Evolutionary conservation across 805 yeast genomes (phyloP).

Genomic region (Diddensiella transvaalensis): DNA sequence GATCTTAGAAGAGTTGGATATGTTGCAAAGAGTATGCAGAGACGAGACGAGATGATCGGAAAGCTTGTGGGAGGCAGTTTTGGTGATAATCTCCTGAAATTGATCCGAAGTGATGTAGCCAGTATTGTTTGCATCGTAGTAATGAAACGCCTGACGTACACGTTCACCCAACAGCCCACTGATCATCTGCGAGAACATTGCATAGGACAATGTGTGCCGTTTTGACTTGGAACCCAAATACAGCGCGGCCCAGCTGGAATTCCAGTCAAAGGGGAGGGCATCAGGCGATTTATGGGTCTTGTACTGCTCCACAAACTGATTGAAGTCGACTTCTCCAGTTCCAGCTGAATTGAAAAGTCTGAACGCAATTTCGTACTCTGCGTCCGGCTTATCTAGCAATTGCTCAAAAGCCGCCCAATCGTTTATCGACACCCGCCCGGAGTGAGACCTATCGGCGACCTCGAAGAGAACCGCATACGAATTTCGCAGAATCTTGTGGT

Average conservation of each 20-base stretch:
- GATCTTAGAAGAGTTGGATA: conserved; percentile 32
- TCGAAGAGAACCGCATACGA: conserved; percentile 71
- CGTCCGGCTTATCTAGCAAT: conserved; percentile 50
- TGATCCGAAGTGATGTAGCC: conserved; percentile 41
- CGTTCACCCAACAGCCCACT: conserved; percentile 44
- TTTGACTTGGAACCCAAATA: conserved; percentile 37
- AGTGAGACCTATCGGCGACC: conserved; percentile 68
- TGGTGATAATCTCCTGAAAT: conserved; percentile 37
- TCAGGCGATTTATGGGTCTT: conserved; percentile 33
- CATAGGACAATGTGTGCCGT: conserved; percentile 39
- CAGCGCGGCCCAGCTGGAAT: conserved; percentile 39
- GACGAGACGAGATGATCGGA: conserved; percentile 37
- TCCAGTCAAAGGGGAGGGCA: conserved; percentile 43
- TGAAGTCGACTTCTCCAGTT: conserved; percentile 38
- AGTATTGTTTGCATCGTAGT: conserved; percentile 34
- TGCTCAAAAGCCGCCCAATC: conserved; percentile 77
- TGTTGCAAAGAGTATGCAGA: conserved; percentile 37
- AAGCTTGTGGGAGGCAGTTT: conserved; percentile 40
- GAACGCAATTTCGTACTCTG: conserved; percentile 50
- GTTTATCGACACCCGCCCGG: conserved; percentile 61
- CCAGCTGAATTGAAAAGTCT: conserved; percentile 42
- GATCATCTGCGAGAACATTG: conserved; percentile 44
- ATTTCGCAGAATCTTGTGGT: conserved; percentile 51
- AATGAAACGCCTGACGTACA: conserved; percentile 43
- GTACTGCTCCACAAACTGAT: conserved; percentile 38